phyloP scores from a whole-genome alignment of 352 stramenopile genomes.

The Pythium guiyangense region DNA sequence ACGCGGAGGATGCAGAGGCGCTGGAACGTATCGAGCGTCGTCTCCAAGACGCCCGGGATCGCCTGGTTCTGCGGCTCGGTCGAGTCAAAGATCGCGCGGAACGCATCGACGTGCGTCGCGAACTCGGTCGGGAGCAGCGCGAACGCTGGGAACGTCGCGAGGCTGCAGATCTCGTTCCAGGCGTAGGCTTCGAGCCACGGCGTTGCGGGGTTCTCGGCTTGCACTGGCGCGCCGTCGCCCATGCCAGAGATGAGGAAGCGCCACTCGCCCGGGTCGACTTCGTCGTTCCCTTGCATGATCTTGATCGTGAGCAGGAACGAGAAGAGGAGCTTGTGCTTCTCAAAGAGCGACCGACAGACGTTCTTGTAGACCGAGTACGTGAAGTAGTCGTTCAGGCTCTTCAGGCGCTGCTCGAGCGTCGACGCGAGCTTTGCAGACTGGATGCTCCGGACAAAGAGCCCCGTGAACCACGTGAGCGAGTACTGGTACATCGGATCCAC shows the following conservation, averaged over 20 bases:
- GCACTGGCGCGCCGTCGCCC: conserved; percentile 25
- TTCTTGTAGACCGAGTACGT: conserved; percentile 95
- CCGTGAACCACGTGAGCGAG: conserved; percentile 91
- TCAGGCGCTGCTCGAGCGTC: conserved; percentile 69
- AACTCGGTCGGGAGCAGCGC: conserved; percentile 46
- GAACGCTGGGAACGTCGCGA: conserved; percentile 70
- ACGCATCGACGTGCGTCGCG: conserved; percentile 44
- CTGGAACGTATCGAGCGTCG: conserved; percentile 77
- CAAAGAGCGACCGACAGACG: conserved; percentile 91
- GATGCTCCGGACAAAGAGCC: conserved; percentile 89
- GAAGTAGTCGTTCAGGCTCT: conserved; percentile 91
- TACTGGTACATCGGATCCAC: conserved; percentile 93
- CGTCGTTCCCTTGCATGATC: conserved; percentile 83
- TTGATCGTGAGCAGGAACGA: conserved; percentile 89
- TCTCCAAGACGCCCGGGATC: conserved; percentile 52
- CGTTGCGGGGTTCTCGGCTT: conserved; percentile 48
- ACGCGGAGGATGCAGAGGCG: conserved; percentile 77
- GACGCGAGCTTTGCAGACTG: conserved; percentile 62
- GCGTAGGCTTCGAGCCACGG: conserved; percentile 71
- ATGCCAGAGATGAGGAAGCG: conserved; percentile 90
- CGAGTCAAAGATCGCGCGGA: conserved; percentile 77
- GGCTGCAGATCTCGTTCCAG: conserved; percentile 71
- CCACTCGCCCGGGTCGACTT: conserved; percentile 84
- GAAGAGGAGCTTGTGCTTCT: conserved; percentile 93
- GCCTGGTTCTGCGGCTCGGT: conserved; percentile 72